phyloP scores from a whole-genome alignment of 495 filamentous ascomycete genomes.

The Aspergillus conjunctus region DNA sequence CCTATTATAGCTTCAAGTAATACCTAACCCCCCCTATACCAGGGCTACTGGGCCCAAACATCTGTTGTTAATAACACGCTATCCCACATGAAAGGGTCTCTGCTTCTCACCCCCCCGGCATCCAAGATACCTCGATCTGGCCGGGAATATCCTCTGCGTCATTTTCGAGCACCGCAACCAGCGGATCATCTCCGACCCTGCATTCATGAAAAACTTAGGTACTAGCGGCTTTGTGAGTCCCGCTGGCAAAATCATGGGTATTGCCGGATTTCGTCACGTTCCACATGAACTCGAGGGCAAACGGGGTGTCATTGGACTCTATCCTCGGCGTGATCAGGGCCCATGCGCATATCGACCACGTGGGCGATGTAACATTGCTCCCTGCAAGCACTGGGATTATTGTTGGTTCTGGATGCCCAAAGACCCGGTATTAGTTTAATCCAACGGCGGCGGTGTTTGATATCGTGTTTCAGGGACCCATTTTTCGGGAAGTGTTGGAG shows the following conservation, averaged over 20 bases:
- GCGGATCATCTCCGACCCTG: not conserved
- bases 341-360: not conserved
- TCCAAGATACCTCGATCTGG: not conserved
- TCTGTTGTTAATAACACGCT: not conserved
- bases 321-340: constrained; percentile 1
- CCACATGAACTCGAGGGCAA: not conserved
- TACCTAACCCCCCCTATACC: not conserved
- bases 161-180: not conserved
- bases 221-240: not conserved
- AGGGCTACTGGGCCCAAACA: not conserved
- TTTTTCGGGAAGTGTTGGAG: not conserved
- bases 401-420: not conserved
- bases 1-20: not conserved
- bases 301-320: not conserved
- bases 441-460: not conserved
- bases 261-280: not conserved
- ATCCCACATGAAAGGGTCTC: not conserved
- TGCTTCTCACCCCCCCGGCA: not conserved
- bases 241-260: not conserved
- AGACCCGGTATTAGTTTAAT: not conserved
- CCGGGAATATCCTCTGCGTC: not conserved
- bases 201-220: constrained; percentile 3
- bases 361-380: not conserved
- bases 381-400: not conserved
- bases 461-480: not conserved